Conservation (phyloP, 257 asterid genomes). For the Galeopsis tetrahit region DNA sequence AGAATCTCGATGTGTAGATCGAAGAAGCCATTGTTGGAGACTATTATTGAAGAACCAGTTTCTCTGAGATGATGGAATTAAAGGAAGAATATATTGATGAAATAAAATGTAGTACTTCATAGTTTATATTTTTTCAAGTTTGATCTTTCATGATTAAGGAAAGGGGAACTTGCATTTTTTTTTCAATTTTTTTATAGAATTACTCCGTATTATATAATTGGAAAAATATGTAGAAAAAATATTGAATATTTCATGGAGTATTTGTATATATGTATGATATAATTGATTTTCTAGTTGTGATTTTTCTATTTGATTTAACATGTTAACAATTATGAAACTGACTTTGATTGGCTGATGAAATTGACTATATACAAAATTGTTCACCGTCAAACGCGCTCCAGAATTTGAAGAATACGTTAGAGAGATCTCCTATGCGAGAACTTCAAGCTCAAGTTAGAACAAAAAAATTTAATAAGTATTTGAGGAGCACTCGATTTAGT, state of each 20-base stretch:
- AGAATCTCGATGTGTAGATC: slow-evolving; percentile 70
- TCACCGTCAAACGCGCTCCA: no score
- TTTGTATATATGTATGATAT: neutral
- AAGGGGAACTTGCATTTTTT: slow-evolving; percentile 30
- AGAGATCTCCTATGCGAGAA: no score
- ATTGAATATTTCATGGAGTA: neutral
- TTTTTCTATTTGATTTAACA: no score
- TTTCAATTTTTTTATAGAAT: neutral
- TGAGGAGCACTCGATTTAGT: no score
- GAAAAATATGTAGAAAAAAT: no score
- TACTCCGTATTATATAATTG: slow-evolving; percentile 11
- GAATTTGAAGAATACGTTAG: no score
- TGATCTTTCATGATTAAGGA: slow-evolving; percentile 38
- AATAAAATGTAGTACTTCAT: neutral
- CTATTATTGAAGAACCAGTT: slow-evolving; percentile 71
- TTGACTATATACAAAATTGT: no score
- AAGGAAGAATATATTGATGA: neutral
- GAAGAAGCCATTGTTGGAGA: slow-evolving; percentile 87
- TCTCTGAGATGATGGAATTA: slow-evolving; percentile 34
- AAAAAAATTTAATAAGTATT: no score
- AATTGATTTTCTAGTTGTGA: neutral
- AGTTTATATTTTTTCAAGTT: slow-evolving; percentile 24
- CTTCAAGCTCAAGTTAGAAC: no score
- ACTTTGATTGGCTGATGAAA: no score
- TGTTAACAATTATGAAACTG: no score